Percentiles rank a stretch among this genome's conserved stretches.
These are phyloP conservation scores for Byssoonygena ceratinophila DNA, from an alignment of 2,329 filamentous ascomycete genomes.

Conservation along the genomic window DNA sequence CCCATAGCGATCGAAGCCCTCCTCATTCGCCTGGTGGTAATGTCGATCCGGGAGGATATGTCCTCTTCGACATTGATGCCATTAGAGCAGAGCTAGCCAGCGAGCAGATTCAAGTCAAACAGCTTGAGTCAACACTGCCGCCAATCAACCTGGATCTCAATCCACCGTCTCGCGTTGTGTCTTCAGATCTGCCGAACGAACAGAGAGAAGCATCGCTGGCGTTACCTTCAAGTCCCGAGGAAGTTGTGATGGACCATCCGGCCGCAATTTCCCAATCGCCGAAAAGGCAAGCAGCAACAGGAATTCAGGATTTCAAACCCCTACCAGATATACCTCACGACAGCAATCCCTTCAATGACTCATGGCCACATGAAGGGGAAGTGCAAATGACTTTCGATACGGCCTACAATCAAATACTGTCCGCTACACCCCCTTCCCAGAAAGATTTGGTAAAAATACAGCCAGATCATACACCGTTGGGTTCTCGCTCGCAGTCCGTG, in stretches of 20 bases:
- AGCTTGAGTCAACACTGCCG: slow-evolving; percentile 78
- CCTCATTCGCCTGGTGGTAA: slow-evolving; percentile 24
- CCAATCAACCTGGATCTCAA: slow-evolving; percentile 69
- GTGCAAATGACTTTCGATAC: slow-evolving; percentile 65
- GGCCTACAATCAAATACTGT: slow-evolving; percentile 39
- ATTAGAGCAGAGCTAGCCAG: slow-evolving; percentile 75
- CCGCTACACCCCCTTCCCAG: background rate
- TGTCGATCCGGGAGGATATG: slow-evolving; percentile 35
- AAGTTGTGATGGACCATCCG: background rate
- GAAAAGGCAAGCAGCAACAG: background rate
- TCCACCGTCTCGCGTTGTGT: slow-evolving; percentile 16
- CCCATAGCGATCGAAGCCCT: slow-evolving; percentile 26
- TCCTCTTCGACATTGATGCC: slow-evolving; percentile 91
- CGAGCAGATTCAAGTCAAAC: slow-evolving; percentile 60
- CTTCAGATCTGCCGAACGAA: slow-evolving; percentile 4
- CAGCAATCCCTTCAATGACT: background rate
- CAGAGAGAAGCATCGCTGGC: background rate
- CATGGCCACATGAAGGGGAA: slow-evolving; percentile 24
- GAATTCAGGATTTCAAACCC: slow-evolving; percentile 4
- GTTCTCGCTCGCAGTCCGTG: background rate
- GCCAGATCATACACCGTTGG: no score
- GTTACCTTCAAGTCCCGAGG: background rate
- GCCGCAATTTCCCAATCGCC: background rate
- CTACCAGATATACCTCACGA: background rate
- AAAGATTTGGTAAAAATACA: background rate